Evolutionary conservation across 1,284 basidiomycete genomes (phyloP), one percentile per base, ranked within the genome.

Genomic region (Thelephora terrestris): DNA sequence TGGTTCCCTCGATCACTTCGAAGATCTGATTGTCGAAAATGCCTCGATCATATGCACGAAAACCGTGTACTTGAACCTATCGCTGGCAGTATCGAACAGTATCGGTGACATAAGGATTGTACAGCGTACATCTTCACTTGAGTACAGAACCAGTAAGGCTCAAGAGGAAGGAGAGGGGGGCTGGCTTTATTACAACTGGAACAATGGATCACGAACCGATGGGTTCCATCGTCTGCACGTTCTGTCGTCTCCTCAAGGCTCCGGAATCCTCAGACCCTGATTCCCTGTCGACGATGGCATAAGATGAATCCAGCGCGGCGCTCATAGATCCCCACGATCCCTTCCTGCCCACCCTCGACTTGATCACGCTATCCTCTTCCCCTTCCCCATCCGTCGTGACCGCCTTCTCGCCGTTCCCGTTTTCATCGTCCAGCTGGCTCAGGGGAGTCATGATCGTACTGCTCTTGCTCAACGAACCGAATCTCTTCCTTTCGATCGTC

Each of bases 401-500:
- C 29, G 29, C 29, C 21, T 23, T 44, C 23, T 50, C 48, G 34
- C 49, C 51, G 36, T 50, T 49, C 14, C 45, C 48, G 3, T 52
- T 50, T 14, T 47, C 45, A 27, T 46, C 50, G 29, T 45, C 36
- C 43, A 32, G 46, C 29, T 32, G 29, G 14, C 29, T 32, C 29
- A 32, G 14, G 9, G 29, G 29, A 3, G 29, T 32, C 29, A 32
- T 32, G 29, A 32, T 12, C 3, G 29, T 32, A 12, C 29, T 32
- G 20, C 40, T 14, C 38, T 46, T 40, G 46, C 50, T 32, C 39
- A 42, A 42, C 9, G 21, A 23, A 3, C 50, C 35, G 49, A 60
- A 53, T 45, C 56, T 57, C 49, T 56, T 57, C 1, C 66, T 61
- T 62, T 72, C 58, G 40, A 73, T 58, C n/a, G 70, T 72, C 9